Evolutionary conservation across 2,329 filamentous ascomycete species (phyloP).

Genomic region (Exophiala dermatitidis): DNA sequence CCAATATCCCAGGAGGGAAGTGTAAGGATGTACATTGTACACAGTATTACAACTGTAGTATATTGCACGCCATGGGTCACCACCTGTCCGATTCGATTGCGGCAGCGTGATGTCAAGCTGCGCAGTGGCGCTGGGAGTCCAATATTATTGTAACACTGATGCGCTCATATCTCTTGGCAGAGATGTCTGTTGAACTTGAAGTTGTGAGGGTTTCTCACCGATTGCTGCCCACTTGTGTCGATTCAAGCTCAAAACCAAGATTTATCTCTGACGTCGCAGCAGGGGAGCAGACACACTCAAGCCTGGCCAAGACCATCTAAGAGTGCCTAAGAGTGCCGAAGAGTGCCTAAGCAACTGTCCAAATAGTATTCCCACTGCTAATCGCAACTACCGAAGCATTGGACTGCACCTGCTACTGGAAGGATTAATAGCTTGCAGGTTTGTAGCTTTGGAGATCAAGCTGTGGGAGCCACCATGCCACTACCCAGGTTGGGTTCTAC

Average conservation of each 20-base stretch:
- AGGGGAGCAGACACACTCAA: not conserved
- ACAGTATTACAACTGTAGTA: not conserved
- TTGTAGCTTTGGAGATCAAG: too few species aligned
- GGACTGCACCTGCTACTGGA: not conserved
- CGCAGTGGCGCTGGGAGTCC: too few species aligned
- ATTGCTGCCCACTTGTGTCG: not conserved
- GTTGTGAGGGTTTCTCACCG: not conserved
- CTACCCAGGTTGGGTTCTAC: too few species aligned
- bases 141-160: too few species aligned
- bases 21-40: too few species aligned
- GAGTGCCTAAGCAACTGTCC: constrained; percentile 6
- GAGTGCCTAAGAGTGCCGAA: constrained; percentile 8
- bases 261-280: not conserved
- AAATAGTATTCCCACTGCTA: not conserved
- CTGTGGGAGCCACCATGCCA: too few species aligned
- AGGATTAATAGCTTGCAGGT: too few species aligned
- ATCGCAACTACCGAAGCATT: not conserved
- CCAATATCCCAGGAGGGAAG: too few species aligned
- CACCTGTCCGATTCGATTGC: too few species aligned
- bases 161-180: not conserved
- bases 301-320: constrained; percentile 1
- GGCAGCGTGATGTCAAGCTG: too few species aligned
- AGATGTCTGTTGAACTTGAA: not conserved
- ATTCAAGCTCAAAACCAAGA: not conserved
- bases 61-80: not conserved